Base-by-base conservation (phyloP, 2,329 filamentous ascomycete genomes). In the Colletotrichum spinosum region DNA sequence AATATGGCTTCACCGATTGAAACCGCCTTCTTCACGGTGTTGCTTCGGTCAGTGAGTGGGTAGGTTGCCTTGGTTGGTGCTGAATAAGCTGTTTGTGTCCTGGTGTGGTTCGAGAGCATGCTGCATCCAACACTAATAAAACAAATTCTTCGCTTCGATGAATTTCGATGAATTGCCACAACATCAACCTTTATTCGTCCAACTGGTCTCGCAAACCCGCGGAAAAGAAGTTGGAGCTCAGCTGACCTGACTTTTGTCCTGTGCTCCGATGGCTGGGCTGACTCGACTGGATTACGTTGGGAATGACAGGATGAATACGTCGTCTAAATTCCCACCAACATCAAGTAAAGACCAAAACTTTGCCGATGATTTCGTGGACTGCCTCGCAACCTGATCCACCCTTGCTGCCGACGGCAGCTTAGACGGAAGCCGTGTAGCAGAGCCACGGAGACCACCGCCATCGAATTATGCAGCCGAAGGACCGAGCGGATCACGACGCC, bases 381-480 rank as follows among this genome's bases (percentile, higher is more conserved):
- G n/a, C 53, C 37, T 17, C 15, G 44, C 44, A 44, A 33, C 49
- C 54, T 44, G 44, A 49, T 49, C 12, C 25, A n/a, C 54, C 54
- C 35, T 48, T 13, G 12, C 38, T 46, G 35, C 42, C 33, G 33
- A 46, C n/a, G 45, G 44, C 37, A 38, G 54, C 11, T 38, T 39
- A 34, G 25, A 38, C 33, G 39, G 44, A 25, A 34, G 25, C 44
- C 25, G 44, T 39, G 54, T 55, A 13, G 49, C 35, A 56, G 54
- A 49, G 44, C 44, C 41, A 48, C 39, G 35, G 44, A 49, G 46
- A 25, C 37, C 15, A 35, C 45, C 11, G 15, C 38, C 55, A 45
- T 41, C 35, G 42, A 12, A 48, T 51, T 42, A 51, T 50, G 37
- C 46, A 13, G 45, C 44, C 6, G 35, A 50, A 44, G 55, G 41